phyloP scores from a whole-genome alignment of 129 eudicot genomes.

The Kitagawia praeruptora region DNA sequence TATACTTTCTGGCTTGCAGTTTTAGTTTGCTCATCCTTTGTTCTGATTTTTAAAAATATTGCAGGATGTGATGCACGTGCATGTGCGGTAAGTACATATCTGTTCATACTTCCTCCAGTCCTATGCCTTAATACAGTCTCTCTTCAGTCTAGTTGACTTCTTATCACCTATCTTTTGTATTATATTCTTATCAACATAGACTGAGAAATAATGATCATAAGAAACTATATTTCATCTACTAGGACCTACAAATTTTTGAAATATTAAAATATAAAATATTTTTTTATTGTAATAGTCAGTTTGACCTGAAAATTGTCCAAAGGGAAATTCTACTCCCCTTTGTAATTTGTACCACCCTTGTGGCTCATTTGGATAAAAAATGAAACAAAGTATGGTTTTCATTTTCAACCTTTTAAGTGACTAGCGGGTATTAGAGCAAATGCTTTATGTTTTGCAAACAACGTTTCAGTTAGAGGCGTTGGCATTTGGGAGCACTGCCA shows the following conservation, averaged over 20 bases:
- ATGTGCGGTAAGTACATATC: constrained; percentile 62
- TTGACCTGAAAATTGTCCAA: neutral
- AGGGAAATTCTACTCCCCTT: neutral
- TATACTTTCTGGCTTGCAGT: neutral
- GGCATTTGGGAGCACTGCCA: constrained; percentile 94
- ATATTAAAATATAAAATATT: neutral
- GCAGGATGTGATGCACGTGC: constrained; percentile 98
- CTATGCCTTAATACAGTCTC: neutral
- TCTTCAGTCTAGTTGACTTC: neutral
- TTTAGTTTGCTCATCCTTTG: neutral
- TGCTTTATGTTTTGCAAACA: constrained; percentile 3
- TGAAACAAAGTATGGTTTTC: neutral
- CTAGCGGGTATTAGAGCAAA: constrained; percentile 3
- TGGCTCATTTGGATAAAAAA: neutral
- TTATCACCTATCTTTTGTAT: neutral
- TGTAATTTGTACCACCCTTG: too few species aligned
- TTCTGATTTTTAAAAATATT: constrained; percentile 17
- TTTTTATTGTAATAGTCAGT: neutral
- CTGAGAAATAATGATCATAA: neutral
- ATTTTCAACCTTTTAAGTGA: neutral
- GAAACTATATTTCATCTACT: neutral
- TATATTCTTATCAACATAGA: neutral
- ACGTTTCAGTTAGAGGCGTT: constrained; percentile 69
- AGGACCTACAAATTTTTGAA: neutral
- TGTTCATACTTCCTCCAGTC: neutral